Percentiles rank a stretch among this genome's conserved stretches.
Evolutionary conservation across 192 early-diverging fungal genomes (phyloP).

Genomic region (Chytriomyces hyalinus): DNA sequence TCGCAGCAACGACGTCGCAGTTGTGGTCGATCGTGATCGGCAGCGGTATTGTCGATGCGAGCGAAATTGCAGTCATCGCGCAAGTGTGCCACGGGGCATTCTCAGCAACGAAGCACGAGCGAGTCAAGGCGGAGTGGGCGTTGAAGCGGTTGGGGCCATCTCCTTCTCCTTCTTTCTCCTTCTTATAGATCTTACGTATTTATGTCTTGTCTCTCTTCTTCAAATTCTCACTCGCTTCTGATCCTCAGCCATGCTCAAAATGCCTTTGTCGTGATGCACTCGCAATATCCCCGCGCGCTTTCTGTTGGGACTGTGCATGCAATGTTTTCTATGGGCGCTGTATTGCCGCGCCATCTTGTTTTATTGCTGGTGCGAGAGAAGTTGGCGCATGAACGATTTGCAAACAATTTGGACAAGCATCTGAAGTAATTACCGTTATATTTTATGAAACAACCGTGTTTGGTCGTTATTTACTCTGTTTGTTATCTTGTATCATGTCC

Average conservation of each 20-base stretch:
- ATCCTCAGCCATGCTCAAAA: not conserved
- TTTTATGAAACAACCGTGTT: not conserved
- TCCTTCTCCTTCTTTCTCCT: not conserved
- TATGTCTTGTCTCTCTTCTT: not conserved
- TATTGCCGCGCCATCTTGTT: slow-evolving; percentile 19
- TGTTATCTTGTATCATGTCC: not conserved
- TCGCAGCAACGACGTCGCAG: no score
- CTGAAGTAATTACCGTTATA: not conserved
- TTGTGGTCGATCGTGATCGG: not conserved
- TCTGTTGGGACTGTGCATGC: not conserved
- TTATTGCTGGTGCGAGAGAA: slow-evolving; percentile 20
- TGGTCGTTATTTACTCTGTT: not conserved
- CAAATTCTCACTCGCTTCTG: not conserved
- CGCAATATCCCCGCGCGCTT: not conserved
- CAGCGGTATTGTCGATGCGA: not conserved
- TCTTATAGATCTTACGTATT: not conserved
- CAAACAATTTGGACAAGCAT: not conserved
- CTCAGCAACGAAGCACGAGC: not conserved
- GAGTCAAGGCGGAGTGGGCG: slow-evolving; percentile 14
- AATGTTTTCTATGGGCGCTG: not conserved
- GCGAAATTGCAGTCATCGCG: not conserved
- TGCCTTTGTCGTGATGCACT: slow-evolving; percentile 8
- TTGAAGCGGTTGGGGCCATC: not conserved
- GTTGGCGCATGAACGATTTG: not conserved
- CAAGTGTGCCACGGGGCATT: slow-evolving; percentile 18